Percentiles rank a stretch among this genome's conserved stretches.
Evolutionary conservation across 73 alveolate species (phyloP).

Genomic region (Symbiodinium pilosum): DNA sequence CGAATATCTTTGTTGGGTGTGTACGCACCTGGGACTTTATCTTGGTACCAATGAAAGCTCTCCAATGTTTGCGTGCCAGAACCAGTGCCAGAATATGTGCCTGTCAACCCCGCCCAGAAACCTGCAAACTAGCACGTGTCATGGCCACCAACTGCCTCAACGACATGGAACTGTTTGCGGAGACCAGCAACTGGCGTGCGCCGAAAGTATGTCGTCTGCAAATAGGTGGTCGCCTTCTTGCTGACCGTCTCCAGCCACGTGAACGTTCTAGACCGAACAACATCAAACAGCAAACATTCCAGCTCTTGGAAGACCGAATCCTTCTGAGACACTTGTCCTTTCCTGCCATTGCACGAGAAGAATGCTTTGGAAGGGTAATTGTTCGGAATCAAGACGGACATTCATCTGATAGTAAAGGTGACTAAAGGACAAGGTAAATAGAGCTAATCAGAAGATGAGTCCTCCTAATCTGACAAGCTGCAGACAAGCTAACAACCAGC

Average conservation of each 20-base stretch:
- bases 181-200: background rate
- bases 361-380: no score
- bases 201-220: background rate
- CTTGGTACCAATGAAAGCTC: slow-evolving; percentile 4
- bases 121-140: slow-evolving; percentile 13
- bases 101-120: slow-evolving; percentile 21
- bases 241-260: background rate
- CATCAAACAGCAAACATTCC: background rate
- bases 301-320: no score
- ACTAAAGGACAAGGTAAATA: no score
- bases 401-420: no score
- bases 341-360: no score
- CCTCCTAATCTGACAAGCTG: no score
- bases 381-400: no score
- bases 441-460: no score
- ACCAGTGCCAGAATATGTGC: slow-evolving; percentile 23
- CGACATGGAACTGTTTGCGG: background rate
- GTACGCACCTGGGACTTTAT: background rate
- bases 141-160: background rate
- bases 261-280: background rate
- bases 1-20: background rate
- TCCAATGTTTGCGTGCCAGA: slow-evolving; percentile 44
- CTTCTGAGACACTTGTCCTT: no score
- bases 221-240: background rate
- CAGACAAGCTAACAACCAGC: no score